A percentile compares a stretch with the other conserved stretches of the same genome.
Evolutionary conservation across 225 moss, liverwort and hornwort genomes (phyloP).

Genomic region (Takakia lepidozioides): DNA sequence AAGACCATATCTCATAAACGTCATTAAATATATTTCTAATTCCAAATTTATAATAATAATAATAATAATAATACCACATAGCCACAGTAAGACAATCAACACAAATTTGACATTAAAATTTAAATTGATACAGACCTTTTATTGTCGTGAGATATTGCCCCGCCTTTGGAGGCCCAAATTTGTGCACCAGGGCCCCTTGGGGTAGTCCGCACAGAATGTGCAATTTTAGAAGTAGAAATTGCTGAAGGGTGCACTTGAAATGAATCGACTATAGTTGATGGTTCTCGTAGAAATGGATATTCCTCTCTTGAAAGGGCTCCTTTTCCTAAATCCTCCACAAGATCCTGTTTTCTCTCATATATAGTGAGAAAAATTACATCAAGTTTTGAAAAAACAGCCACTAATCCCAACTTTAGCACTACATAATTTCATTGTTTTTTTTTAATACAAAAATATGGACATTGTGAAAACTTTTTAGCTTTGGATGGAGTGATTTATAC

Average conservation of each 20-base stretch:
- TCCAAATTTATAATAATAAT: too few relatives aligned
- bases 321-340: constrained; percentile 68
- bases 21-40: too few relatives aligned
- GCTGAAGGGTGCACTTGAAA: constrained; percentile 10
- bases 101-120: constrained; percentile 15
- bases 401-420: too few relatives aligned
- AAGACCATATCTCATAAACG: too few relatives aligned
- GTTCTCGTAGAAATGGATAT: constrained; percentile 85
- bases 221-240: constrained; percentile 12
- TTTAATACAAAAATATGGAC: too few relatives aligned
- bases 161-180: constrained; percentile 58
- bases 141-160: constrained; percentile 20
- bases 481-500: too few relatives aligned
- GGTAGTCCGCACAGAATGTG: constrained; percentile 76
- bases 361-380: not conserved
- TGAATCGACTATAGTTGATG: constrained; percentile 18
- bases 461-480: too few relatives aligned
- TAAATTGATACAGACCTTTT: too few relatives aligned
- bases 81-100: too few relatives aligned
- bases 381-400: too few relatives aligned
- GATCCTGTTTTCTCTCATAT: constrained; percentile 36
- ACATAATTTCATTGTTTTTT: too few relatives aligned
- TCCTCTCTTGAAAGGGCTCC: constrained; percentile 76
- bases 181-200: constrained; percentile 27
- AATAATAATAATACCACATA: not conserved